These are phyloP conservation scores for Aspergillus niger DNA, from an alignment of 2,329 filamentous ascomycete species.

Conservation along the genomic window DNA sequence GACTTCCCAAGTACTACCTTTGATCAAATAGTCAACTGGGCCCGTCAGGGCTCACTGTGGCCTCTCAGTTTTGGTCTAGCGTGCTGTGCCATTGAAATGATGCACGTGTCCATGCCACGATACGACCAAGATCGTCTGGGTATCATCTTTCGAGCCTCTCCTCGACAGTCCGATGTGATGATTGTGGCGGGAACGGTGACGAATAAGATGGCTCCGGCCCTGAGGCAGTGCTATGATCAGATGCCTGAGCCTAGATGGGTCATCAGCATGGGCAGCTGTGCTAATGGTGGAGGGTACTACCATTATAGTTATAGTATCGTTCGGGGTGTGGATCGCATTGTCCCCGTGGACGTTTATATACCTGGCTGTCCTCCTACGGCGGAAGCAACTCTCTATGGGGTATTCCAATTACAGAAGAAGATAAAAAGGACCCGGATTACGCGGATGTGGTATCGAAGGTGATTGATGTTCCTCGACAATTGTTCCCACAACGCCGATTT, in stretches of 20 bases:
- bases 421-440: slow-evolving; percentile 59
- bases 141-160: slow-evolving; percentile 88
- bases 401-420: slow-evolving; percentile 77
- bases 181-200: slow-evolving; percentile 88
- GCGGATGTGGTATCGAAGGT: slow-evolving; percentile 54
- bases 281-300: slow-evolving; percentile 83
- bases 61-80: slow-evolving; percentile 86
- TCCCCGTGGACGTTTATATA: slow-evolving; percentile 79
- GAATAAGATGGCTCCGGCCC: slow-evolving; percentile 91
- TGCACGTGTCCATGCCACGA: slow-evolving; percentile 82
- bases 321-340: slow-evolving; percentile 73
- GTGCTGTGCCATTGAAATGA: slow-evolving; percentile 91
- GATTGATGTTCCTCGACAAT: neutral
- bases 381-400: slow-evolving; percentile 59
- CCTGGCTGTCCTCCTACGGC: slow-evolving; percentile 66
- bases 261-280: slow-evolving; percentile 80
- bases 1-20: slow-evolving; percentile 5
- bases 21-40: slow-evolving; percentile 66
- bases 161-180: slow-evolving; percentile 86
- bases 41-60: slow-evolving; percentile 80
- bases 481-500: too few species aligned
- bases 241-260: slow-evolving; percentile 93
- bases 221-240: slow-evolving; percentile 90
- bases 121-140: slow-evolving; percentile 87
- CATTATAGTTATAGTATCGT: slow-evolving; percentile 82